Base-by-base conservation (phyloP, 805 yeast genomes). In the Suhomyces tanzawaensis region DNA sequence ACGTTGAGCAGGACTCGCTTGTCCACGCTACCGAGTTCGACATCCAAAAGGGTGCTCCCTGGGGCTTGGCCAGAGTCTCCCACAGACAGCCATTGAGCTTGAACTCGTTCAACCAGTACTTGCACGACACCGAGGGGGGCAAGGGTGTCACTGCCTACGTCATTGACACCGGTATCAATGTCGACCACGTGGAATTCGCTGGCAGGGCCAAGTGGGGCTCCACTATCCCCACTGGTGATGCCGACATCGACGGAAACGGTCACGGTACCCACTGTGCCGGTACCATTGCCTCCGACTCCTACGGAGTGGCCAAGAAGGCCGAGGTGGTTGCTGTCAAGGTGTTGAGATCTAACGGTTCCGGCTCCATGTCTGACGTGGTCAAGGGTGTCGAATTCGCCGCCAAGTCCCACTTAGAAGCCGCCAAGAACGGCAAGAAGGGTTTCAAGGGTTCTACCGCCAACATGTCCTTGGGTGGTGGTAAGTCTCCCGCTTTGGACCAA, bases 261-360 rank as follows among this genome's bases (percentile, higher is more conserved):
- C 97, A 89, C 64, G 97, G 97, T 55, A 87, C 96, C 32, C 97
- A 89, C 57, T 87, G 95, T 69, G 95, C 96, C n/a, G 97, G 96
- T 65, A 88, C 95, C 24, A 86, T 90, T 53, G 96, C 82, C 35
- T 84, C 93, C 16, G 71, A 71, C 44, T 69, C 77, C 36, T 86
- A 82, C 48, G 96, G 96, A 67, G 86, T 87, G 39, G 90, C 95
- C 40, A 87, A 88, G 64, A 71, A 77, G 36, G 93, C 90, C 7
- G 71, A 80, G 15, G 62, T 87, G 39, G 88, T 84, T 51, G 95
- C 95, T 21, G 85, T 87, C 43, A 86, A 87, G 60, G 95, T 87
- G 7, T 72, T 87, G 62, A 79, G 82, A 64, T 79, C 87, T 21
- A 81, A 82, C 57, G 95, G 95, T 49, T 79, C 87, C 7, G 95